Base-by-base conservation (phyloP, 371 early-diverging fungal genomes). In the Mucor irregularis region DNA sequence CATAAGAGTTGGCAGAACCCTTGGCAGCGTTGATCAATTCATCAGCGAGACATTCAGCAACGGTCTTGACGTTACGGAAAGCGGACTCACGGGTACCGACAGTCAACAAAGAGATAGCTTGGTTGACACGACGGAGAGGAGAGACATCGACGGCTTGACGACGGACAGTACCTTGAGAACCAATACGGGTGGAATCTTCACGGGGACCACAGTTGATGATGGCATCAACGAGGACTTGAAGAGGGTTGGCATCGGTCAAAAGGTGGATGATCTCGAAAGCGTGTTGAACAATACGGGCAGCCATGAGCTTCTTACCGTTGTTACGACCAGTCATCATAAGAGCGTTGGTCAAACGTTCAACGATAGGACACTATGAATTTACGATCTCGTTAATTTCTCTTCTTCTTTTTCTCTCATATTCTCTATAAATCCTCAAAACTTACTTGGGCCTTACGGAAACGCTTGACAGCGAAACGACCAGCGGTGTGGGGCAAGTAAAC, bases 251-350 rank as follows among this genome's bases (percentile, higher is more conserved):
- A 78, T 97, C 98, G 71, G 99, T 98, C 79, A 97, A 88, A 71
- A 95, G 86, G 91, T 99, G 81, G 78, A 99, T 94, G 86, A 99
- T 99, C 81, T 97, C 95, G 76, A 99, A 99, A 59, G 99, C 95
- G 86, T 99, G 97, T 88, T 97, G 95, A 75, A 99, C 92, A 71
- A 98, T 96, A 73, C 97, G 96, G 65, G 92, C 92, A 71, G 99
- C 97, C 92, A 99, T 91, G 65, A 96, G 85, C 89, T 99, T 99
- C 93, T 99, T 99, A 70, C 99, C 99, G 90, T 96, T 99, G 94
- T 99, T 99, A 79, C 99, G 97, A 68, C 99, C 99, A 89, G 98
- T 95, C 95, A 98, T 99, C 99, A 99, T 99, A 63, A 99, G 86
- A 60, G 97, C 94, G 92, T 97, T 98, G 84, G 96, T 95, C 70